These are phyloP conservation scores for Fusarium heterosporum DNA, from an alignment of 2,329 filamentous ascomycete species.

Conservation along the genomic window DNA sequence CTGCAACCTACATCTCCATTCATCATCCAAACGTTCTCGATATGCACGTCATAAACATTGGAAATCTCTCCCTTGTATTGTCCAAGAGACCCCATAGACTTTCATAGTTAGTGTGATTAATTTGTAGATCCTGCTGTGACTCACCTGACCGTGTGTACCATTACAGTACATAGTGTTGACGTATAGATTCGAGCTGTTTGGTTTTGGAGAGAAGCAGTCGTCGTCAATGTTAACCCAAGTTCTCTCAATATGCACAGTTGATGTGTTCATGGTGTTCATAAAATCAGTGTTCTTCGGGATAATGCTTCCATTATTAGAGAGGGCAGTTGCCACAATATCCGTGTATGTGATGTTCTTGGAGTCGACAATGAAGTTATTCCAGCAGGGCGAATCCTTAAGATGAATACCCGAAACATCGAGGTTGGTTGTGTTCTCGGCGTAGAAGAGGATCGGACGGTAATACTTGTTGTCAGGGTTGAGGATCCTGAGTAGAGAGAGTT, in stretches of 20 bases:
- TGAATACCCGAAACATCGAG: constrained; percentile 43
- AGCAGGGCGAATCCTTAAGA: constrained; percentile 45
- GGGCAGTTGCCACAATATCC: constrained; percentile 12
- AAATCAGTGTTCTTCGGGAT: constrained; percentile 46
- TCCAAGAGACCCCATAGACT: constrained; percentile 43
- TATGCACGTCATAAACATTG: constrained; percentile 42
- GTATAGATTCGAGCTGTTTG: constrained; percentile 40
- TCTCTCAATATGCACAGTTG: constrained; percentile 28
- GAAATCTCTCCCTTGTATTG: constrained; percentile 43
- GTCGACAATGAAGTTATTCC: constrained; percentile 44
- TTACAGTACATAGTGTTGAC: constrained; percentile 45
- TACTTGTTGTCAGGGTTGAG: constrained; percentile 38
- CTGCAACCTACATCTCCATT: constrained; percentile 27
- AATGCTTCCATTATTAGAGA: constrained; percentile 10
- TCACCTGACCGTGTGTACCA: constrained; percentile 15
- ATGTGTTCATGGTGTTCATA: constrained; percentile 41
- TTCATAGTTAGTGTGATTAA: constrained; percentile 16
- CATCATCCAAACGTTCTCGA: constrained; percentile 46
- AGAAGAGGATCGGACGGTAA: constrained; percentile 43
- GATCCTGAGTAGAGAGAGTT: constrained; percentile 18
- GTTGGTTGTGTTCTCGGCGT: constrained; percentile 42
- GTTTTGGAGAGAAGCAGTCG: constrained; percentile 45
- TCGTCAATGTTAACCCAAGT: constrained; percentile 44
- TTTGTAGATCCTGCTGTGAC: background rate
- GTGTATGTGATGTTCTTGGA: constrained; percentile 42